These are phyloP conservation scores for Nematodospora anomalae DNA, from an alignment of 1,139 yeast genomes.

Conservation along the genomic window DNA sequence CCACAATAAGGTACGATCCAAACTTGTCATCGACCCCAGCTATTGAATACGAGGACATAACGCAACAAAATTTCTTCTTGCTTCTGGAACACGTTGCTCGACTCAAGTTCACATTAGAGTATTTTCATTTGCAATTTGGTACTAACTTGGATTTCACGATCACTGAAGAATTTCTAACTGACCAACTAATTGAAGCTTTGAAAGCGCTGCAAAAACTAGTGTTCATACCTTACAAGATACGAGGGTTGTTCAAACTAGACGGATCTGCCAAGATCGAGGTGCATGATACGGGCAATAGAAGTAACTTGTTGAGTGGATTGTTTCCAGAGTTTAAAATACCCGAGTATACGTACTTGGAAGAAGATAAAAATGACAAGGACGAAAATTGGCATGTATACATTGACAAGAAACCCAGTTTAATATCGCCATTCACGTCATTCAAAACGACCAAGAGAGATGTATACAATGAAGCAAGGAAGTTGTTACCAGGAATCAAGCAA, in stretches of 20 bases:
- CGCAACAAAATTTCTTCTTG: constrained; percentile 52
- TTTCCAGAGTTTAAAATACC: constrained; percentile 3
- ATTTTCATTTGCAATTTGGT: constrained; percentile 41
- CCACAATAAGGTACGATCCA: constrained; percentile 78
- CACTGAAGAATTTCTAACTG: constrained; percentile 41
- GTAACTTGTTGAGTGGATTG: constrained; percentile 46
- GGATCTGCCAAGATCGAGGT: constrained; percentile 59
- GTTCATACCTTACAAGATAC: constrained; percentile 52
- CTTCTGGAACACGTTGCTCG: constrained; percentile 65
- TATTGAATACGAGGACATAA: constrained; percentile 24
- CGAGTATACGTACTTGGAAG: constrained; percentile 15
- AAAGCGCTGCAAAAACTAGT: constrained; percentile 25
- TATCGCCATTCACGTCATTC: constrained; percentile 81
- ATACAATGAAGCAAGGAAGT: constrained; percentile 64
- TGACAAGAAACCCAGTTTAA: constrained; percentile 52
- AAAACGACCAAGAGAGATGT: constrained; percentile 76
- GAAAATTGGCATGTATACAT: constrained; percentile 59
- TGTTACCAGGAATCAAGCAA: constrained; percentile 36
- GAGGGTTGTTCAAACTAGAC: constrained; percentile 49
- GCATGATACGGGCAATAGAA: constrained; percentile 34
- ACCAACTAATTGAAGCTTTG: constrained; percentile 47
- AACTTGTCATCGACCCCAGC: constrained; percentile 32
- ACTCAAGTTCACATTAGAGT: constrained; percentile 51
- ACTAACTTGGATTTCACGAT: constrained; percentile 31
- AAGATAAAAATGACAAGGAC: constrained; percentile 15